Base-by-base conservation (phyloP, 805 yeast genomes). In the Babjeviella inositovora region DNA sequence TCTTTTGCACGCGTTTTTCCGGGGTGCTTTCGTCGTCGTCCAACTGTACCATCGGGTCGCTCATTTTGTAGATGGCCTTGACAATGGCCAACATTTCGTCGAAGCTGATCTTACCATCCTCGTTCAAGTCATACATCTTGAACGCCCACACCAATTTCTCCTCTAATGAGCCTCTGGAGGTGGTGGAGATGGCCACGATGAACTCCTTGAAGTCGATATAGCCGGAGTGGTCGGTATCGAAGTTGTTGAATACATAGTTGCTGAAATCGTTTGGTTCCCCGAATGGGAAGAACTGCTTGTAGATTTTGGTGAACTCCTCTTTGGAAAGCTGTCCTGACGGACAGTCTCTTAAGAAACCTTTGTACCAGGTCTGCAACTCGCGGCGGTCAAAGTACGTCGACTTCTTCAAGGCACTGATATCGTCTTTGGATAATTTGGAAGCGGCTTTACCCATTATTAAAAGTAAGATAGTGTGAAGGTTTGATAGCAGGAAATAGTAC, bases 281-380 rank as follows among this genome's bases (percentile, higher is more conserved):
- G 55, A 90, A 90, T 11, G 99, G 99, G 58, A 90, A 90, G 47
- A 87, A 90, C 41, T 90, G 97, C 44, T 81, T 81, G 53, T 85
- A 92, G 11, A 90, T 85, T 46, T 80, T 81, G 34, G 76, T 70
- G 45, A 90, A 82, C 41, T 90, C 97, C 22, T 75, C 80, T 38
- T 74, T 76, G 3, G 84, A 69, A 14, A 90, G 57, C 43, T 75
- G 85, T 1, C 97, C 97, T 16, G 70, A 60, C 1, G 96, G 96
- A 44, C 95, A 87, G 45, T 90, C 98, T 41, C 95, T 63, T 19
- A 76, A 56, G 38, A 90, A 90, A 3, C 97, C 97, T 43, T 87
- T 87, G 43, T 87, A 87, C 99, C 99, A 90, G 43, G 87, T 98
- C 47, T 90, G 97, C 20, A 90, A 63, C 43, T 90, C 98, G 32